A percentile compares a stretch with the other conserved stretches of the same genome.
phyloP scores from a whole-genome alignment of 345 rosid species.

The Ceriops zippeliana region DNA sequence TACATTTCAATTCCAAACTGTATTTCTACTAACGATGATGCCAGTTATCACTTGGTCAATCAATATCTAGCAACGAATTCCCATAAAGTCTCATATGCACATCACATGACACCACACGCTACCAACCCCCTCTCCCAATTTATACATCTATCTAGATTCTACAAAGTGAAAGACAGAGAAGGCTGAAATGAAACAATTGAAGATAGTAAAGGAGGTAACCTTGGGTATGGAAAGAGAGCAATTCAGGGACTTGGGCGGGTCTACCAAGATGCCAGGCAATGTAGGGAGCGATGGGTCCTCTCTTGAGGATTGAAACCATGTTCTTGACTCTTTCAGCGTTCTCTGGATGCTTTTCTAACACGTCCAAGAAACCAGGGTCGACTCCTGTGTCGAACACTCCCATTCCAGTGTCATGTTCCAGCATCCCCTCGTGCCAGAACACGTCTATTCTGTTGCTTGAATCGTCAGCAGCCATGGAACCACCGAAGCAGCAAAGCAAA shows the following conservation, averaged over 20 bases:
- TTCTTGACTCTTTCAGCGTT: constrained; percentile 69
- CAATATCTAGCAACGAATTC: too few species aligned
- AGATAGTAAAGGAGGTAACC: constrained; percentile 27
- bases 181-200: not conserved
- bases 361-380: constrained; percentile 70
- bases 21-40: too few species aligned
- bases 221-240: constrained; percentile 66
- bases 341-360: constrained; percentile 78
- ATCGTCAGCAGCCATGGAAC: constrained; percentile 7
- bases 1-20: too few species aligned
- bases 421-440: constrained; percentile 94
- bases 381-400: constrained; percentile 69
- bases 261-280: constrained; percentile 65
- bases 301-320: constrained; percentile 76
- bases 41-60: too few species aligned
- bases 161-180: constrained; percentile 15
- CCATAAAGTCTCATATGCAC: too few species aligned
- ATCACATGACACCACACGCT: too few species aligned
- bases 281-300: constrained; percentile 71
- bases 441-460: constrained; percentile 37
- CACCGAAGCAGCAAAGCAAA: not conserved
- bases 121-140: too few species aligned
- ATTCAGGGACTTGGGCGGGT: constrained; percentile 48
- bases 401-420: constrained; percentile 52
- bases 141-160: too few species aligned